These are phyloP conservation scores for Phlebiopsis flavidoalba DNA, from an alignment of 768 basidiomycete genomes.

Conservation along the genomic window DNA sequence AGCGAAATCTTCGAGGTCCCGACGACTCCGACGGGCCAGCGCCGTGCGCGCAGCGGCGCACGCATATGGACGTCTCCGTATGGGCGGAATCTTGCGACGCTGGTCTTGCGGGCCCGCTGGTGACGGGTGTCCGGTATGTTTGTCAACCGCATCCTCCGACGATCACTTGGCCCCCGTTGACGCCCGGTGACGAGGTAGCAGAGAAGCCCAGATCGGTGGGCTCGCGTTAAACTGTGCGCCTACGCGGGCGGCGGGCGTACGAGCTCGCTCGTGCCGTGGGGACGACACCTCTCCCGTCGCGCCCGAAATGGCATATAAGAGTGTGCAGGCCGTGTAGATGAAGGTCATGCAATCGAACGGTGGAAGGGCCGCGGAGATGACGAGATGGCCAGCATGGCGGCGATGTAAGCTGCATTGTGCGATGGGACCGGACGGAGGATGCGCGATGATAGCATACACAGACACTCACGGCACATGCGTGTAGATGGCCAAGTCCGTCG, in stretches of 20 bases:
- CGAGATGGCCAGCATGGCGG: no score
- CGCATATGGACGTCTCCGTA: neutral
- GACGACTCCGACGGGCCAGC: no score
- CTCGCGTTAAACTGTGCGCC: no score
- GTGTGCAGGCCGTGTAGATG: neutral
- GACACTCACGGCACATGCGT: neutral
- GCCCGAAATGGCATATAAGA: neutral
- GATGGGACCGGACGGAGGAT: neutral
- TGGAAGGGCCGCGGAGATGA: neutral
- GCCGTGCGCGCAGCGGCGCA: no score
- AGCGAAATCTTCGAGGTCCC: neutral
- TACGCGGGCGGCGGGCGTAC: neutral
- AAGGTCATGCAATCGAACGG: neutral
- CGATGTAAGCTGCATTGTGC: neutral
- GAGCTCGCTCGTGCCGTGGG: no score
- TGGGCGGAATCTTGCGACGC: no score
- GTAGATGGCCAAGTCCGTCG: neutral
- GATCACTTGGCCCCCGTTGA: neutral
- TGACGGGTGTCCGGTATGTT: neutral
- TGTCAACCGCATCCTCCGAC: neutral
- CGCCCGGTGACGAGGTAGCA: neutral
- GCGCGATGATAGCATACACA: neutral
- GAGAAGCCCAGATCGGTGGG: neutral
- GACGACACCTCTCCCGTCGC: neutral
- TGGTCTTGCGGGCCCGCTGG: no score